Base-by-base conservation (phyloP, 371 early-diverging fungal genomes). In the Funneliformis caledonium region DNA sequence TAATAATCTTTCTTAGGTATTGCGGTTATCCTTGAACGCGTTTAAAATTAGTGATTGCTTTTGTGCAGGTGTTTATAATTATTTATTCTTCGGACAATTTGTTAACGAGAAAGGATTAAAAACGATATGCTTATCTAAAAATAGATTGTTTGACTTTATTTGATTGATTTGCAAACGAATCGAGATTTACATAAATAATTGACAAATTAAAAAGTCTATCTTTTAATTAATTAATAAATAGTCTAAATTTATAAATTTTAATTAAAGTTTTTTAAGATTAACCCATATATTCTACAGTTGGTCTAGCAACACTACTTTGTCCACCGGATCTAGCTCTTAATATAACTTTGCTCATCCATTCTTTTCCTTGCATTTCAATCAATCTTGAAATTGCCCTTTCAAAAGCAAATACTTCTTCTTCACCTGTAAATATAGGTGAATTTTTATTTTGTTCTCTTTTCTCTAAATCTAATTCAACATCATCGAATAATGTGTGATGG, bases 331-430 rank as follows among this genome's bases (percentile, higher is more conserved):
- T 69, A 42, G 45, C n/a, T 72, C 22, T 72, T 50, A 72, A 72
- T 14, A 72, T 72, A 48, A 31, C 43, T 52, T 72, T 72, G 7
- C 47, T 72, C 33, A 81, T 81, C 87, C 86, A 87, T 19, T 85
- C 83, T 47, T 81, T 74, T 31, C 85, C 84, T 77, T 95, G 96
- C 98, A 97, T 98, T 85, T 98, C 96, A 45, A 93, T 89, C 72
- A 98, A 82, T 69, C 98, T 89, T 50, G 95, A 95, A 59, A 97
- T 85, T 2, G 97, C 96, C 74, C 98, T 88, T 83, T 95, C 93
- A 81, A 97, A 97, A n/a, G 98, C 98, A 91, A 98, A 98, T 10
- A 93, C 90, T 83, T 97, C 98, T 84, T 98, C 98, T 67, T 95
- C 94, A 14, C 96, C 97, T 10, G 94, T 90, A 83, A 94, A 94